These are phyloP conservation scores for Asterophora lycoperdoides DNA, from an alignment of 768 basidiomycete species.

Conservation along the genomic window DNA sequence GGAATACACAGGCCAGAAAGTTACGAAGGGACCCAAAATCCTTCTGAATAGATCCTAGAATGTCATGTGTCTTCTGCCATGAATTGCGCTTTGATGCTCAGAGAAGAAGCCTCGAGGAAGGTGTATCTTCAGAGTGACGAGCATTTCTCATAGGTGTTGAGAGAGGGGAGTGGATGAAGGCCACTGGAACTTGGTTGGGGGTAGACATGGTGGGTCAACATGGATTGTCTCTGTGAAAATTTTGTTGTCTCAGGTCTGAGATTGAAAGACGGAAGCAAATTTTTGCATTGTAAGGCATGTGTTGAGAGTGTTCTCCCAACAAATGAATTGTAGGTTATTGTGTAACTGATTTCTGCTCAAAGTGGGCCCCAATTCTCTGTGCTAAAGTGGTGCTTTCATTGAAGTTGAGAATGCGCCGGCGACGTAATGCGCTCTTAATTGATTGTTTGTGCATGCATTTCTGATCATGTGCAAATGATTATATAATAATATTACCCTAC, in stretches of 20 bases:
- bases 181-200: not conserved
- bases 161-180: not conserved
- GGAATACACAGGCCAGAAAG: constrained; percentile 1
- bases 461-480: constrained; percentile 1
- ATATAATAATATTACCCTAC: constrained; percentile 4
- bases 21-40: not conserved
- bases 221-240: not conserved
- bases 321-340: not conserved
- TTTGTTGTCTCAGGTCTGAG: too few species aligned
- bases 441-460: constrained; percentile 1
- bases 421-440: constrained; percentile 4
- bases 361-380: too few species aligned
- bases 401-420: not conserved
- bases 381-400: too few species aligned
- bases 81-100: not conserved
- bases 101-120: not conserved
- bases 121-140: not conserved
- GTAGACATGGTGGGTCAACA: not conserved
- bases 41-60: not conserved
- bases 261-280: constrained; percentile 3
- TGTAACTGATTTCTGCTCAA: not conserved
- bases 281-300: not conserved
- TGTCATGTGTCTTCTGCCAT: constrained; percentile 1
- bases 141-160: not conserved
- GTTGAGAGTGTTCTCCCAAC: not conserved